These are phyloP conservation scores for Posidonia australis DNA, from an alignment of 106 monocot genomes.

Conservation along the genomic window DNA sequence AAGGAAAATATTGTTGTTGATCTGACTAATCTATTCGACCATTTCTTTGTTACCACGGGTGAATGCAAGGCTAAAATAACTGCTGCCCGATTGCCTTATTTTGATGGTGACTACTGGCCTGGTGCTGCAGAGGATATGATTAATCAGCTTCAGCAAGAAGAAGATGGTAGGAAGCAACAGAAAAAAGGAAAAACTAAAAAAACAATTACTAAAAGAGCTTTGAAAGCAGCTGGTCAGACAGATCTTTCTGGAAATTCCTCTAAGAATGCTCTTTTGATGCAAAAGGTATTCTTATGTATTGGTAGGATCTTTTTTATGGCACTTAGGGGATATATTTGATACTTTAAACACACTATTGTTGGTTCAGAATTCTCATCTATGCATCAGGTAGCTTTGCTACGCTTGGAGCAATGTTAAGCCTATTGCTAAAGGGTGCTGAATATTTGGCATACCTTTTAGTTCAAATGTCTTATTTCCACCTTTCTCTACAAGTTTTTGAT, in stretches of 20 bases:
- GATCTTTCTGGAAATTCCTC: conserved; percentile 79
- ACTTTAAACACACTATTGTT: no score
- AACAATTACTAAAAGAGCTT: conserved; percentile 74
- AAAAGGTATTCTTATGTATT: conserved; percentile 39
- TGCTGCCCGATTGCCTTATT: conserved; percentile 86
- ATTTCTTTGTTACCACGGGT: conserved; percentile 54
- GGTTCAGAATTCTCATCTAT: no score
- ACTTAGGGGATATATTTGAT: no score
- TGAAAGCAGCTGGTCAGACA: conserved; percentile 91
- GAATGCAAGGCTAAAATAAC: conserved; percentile 89
- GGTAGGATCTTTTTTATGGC: neutral
- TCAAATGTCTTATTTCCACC: no score
- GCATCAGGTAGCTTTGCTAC: no score
- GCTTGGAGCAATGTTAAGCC: no score
- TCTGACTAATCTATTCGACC: conserved; percentile 84
- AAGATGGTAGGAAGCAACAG: conserved; percentile 72
- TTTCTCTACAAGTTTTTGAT: neutral
- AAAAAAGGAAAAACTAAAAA: conserved; percentile 94
- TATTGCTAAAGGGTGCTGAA: no score
- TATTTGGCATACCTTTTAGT: no score
- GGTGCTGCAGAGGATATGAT: conserved; percentile 98
- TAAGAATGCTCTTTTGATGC: conserved; percentile 84
- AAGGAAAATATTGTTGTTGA: conserved; percentile 84
- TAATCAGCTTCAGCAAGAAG: conserved; percentile 77
- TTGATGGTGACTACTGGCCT: conserved; percentile 99